Base-by-base conservation (phyloP, 805 yeast species). In the Cyberlindnera sargentensis region DNA sequence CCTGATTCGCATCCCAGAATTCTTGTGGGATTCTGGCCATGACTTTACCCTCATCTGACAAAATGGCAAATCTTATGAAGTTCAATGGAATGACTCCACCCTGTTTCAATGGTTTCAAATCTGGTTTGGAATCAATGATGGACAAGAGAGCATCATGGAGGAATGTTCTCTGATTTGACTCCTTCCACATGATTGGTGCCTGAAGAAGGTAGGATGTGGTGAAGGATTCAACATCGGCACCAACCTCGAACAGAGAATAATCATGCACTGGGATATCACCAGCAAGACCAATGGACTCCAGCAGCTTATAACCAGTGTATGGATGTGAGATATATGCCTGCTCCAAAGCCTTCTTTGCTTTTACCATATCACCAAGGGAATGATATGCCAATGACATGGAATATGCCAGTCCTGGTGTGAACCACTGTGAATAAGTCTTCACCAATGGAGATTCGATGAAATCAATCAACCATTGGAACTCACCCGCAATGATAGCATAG, bases 391-490 rank as follows among this genome's bases (percentile, higher is more conserved):
- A 63, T 0, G 79, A 84, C 4, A 71, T 59, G 1, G 91, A 82
- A 53, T 78, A 80, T 1, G 81, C 78, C 28, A 88, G 58, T 0
- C 89, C 84, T 0, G 93, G 84, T 2, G 89, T 82, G 37, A 67
- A 66, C 91, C 95, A 84, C 49, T 73, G 75, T 9, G 61, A 61
- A 51, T 85, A 84, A 0, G 82, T 70, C 24, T 67, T 72, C 3
- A 71, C 67, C 31, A 84, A 65, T 1, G 84, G 75, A 2, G 85
- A 76, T 9, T 74, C 64, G 2, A 71, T 72, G 31, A 86, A 63
- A 20, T 77, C 74, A 9, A 80, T 67, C 51, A 88, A 57, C 60
- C 77, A 87, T 45, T 76, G 67, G 55, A 72, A 78, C 47, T 86
- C 86, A 30, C 73, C 80, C 32, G 85, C 69, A 63, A 78, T 65